Evolutionary conservation across 192 early-diverging fungal genomes (phyloP), one percentile per base, ranked within the genome.

Genomic region (Podila clonocystis): DNA sequence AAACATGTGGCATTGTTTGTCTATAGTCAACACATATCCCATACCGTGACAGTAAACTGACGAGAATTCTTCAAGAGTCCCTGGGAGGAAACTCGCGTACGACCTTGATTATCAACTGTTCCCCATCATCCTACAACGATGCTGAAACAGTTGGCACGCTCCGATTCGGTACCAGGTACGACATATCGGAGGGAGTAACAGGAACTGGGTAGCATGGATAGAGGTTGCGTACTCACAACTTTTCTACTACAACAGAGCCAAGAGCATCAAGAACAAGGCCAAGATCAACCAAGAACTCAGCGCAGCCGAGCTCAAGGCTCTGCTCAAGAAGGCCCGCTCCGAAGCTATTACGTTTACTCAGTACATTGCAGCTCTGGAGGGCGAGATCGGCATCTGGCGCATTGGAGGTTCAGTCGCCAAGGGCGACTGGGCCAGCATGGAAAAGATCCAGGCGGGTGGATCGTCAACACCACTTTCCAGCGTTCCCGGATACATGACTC

Each of bases 251-350:
- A 31, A 63, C 63, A 82, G 97, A 74, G 98, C 98, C 63, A 99
- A 99, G 89, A 93, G 94, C 68, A 99, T 99, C 86, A 98, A 98
- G 92, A 99, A 99, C 91, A 99, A 99, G 90, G 97, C 98, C 83
- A 97, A 96, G 89, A 90, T 99, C 82, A 99, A 99, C 84, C 93
- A 95, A 65, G 98, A 99, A 83, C 91, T 98, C 60, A 94, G 92
- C 59, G 92, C 96, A 4, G 91, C 92, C 19, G 98, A 99, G 82
- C 94, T 99, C 84, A 99, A 99, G 88, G 87, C 87, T 4, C 85
- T 98, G 66, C 89, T 99, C 72, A 99, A 97, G 85, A 94, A 93
- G 82, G 89, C 93, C 50, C 97, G 97, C 68, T 77, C 86, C 3
- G 93, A 97, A 70, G 87, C 93, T 29, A 84, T 94, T 20, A 87